These are phyloP conservation scores for Pueraria montana DNA, from an alignment of 306 rosid genomes.

Conservation along the genomic window DNA sequence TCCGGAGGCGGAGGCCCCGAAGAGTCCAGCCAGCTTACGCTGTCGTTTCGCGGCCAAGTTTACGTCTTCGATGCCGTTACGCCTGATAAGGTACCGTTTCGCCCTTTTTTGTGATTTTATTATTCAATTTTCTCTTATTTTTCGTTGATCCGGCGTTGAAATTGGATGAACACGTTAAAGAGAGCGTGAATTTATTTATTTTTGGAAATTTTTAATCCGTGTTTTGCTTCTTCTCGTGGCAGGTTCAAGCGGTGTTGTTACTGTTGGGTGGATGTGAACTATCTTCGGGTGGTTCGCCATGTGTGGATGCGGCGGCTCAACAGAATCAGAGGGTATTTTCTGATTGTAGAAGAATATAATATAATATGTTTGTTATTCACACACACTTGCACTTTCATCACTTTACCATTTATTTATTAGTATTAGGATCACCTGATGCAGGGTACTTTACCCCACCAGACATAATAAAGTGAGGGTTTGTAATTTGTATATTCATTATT, in stretches of 20 bases:
- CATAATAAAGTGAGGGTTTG: neutral
- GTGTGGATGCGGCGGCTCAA: constrained; percentile 63
- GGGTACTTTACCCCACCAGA: neutral
- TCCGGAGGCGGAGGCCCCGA: constrained; percentile 50
- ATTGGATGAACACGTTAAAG: neutral
- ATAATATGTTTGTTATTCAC: constrained; percentile 12
- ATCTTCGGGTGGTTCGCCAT: constrained; percentile 60
- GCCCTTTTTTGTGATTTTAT: neutral
- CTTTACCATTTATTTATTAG: constrained; percentile 19
- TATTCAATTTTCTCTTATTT: neutral
- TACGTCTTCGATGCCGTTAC: constrained; percentile 89
- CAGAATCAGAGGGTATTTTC: constrained; percentile 76
- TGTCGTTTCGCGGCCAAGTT: constrained; percentile 94
- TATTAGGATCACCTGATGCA: constrained; percentile 13
- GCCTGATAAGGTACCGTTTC: constrained; percentile 74
- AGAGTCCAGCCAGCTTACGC: constrained; percentile 84
- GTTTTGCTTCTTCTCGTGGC: constrained; percentile 35
- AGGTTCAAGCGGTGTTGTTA: constrained; percentile 92
- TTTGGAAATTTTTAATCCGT: neutral
- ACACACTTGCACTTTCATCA: constrained; percentile 23
- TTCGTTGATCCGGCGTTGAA: neutral
- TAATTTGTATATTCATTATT: constrained; percentile 8
- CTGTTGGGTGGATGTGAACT: constrained; percentile 87
- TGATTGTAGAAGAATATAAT: constrained; percentile 29
- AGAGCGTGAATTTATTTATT: too few relatives aligned